A percentile compares a stretch with the other conserved stretches of the same genome.
Evolutionary conservation across 495 filamentous ascomycete species (phyloP).

Genomic region (Venustampulla echinocandica): DNA sequence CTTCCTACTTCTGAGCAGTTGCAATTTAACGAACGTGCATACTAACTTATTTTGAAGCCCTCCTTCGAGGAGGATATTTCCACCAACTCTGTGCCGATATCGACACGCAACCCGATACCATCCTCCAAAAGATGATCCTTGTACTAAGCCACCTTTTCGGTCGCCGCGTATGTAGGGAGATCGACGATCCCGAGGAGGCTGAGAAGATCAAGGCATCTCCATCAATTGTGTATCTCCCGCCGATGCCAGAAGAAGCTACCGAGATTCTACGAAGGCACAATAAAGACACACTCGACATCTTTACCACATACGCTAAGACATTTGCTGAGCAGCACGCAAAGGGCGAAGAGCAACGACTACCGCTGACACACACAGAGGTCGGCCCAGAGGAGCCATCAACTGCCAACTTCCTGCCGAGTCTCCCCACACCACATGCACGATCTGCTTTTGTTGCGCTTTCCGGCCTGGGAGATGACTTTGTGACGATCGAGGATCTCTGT

Average conservation of each 20-base stretch:
- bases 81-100: conserved; percentile 50
- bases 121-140: conserved; percentile 47
- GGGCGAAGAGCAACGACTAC: conserved; percentile 42
- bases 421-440: conserved; percentile 34
- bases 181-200: conserved; percentile 23
- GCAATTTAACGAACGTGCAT: background rate
- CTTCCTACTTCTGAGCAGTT: background rate
- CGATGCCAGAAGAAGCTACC: conserved; percentile 48
- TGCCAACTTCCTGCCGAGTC: conserved; percentile 10
- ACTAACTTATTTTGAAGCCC: conserved; percentile 25
- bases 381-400: conserved; percentile 19
- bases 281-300: conserved; percentile 49
- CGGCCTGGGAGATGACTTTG: conserved; percentile 53
- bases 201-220: conserved; percentile 39
- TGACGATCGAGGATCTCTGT: conserved; percentile 54
- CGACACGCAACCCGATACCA: conserved; percentile 27
- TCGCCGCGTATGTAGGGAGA: conserved; percentile 35
- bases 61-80: conserved; percentile 61
- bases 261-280: conserved; percentile 53
- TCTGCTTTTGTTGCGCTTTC: conserved; percentile 67
- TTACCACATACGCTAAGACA: conserved; percentile 57
- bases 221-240: conserved; percentile 53
- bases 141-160: conserved; percentile 63
- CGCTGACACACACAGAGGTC: conserved; percentile 43
- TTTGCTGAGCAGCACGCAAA: conserved; percentile 55